phyloP scores from a whole-genome alignment of 345 rosid species.

The Salix viminalis region DNA sequence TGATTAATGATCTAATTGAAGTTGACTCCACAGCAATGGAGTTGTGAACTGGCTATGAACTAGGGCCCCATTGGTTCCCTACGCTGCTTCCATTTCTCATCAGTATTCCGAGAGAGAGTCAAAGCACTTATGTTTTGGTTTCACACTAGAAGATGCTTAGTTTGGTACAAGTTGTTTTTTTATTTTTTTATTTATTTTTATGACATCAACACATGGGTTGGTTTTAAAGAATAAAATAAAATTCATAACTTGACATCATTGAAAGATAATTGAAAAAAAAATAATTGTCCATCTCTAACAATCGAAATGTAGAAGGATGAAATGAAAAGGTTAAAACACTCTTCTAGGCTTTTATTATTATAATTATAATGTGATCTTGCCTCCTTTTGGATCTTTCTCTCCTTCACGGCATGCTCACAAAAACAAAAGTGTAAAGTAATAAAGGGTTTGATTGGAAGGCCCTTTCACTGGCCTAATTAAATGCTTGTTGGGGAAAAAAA shows the following conservation, averaged over 20 bases:
- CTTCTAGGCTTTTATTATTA: too few relatives aligned
- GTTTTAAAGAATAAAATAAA: too few relatives aligned
- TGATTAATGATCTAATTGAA: conserved; percentile 38
- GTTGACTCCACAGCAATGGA: conserved; percentile 60
- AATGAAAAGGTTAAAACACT: neutral
- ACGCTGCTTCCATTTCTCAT: conserved; percentile 39
- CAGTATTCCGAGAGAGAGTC: conserved; percentile 25
- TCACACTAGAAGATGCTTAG: conserved; percentile 14
- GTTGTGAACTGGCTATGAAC: conserved; percentile 26
- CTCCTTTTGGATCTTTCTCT: neutral
- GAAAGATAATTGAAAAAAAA: too few relatives aligned
- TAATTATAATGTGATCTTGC: neutral
- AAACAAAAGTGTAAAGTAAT: conserved; percentile 8
- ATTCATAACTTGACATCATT: too few relatives aligned
- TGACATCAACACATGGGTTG: neutral
- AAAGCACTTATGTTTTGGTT: conserved; percentile 30
- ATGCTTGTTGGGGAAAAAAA: conserved; percentile 15
- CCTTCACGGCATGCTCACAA: conserved; percentile 20
- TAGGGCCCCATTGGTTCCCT: conserved; percentile 65
- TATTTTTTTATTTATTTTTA: neutral
- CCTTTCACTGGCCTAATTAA: conserved; percentile 11
- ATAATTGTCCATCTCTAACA: too few relatives aligned
- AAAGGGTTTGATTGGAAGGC: conserved; percentile 11
- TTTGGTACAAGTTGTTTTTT: neutral
- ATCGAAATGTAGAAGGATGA: too few relatives aligned